Percentiles rank a stretch among this genome's conserved stretches.
Conservation (phyloP, 805 yeast genomes). For the Saccharomycodes ludwigii region DNA sequence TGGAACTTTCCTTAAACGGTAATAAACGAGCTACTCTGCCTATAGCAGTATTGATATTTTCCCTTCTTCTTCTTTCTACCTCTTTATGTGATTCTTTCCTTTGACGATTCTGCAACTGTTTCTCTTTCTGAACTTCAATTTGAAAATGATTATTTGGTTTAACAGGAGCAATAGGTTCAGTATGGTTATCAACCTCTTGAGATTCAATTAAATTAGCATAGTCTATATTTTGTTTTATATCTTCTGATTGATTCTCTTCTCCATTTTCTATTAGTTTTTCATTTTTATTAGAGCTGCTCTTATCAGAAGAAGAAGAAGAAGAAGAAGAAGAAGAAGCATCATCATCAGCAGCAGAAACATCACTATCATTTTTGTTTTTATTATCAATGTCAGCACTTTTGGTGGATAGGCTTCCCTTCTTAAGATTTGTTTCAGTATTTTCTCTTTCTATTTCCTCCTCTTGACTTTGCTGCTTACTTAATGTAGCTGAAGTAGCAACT, state of each 20-base stretch:
- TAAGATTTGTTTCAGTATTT: too few relatives aligned
- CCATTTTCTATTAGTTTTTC: too few relatives aligned
- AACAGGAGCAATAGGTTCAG: slow-evolving; percentile 9
- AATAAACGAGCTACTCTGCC: slow-evolving; percentile 63
- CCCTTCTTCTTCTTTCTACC: slow-evolving; percentile 88
- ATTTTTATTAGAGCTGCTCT: too few relatives aligned
- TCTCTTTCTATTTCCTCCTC: too few relatives aligned
- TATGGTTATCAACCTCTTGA: background rate
- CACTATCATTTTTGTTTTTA: slow-evolving; percentile 1
- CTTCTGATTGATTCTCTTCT: slow-evolving; percentile 8
- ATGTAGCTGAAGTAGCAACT: too few relatives aligned
- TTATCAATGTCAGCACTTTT: too few relatives aligned
- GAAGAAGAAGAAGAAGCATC: slow-evolving; percentile 15
- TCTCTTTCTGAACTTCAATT: slow-evolving; percentile 27
- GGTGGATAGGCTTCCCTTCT: too few relatives aligned
- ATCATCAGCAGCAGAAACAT: slow-evolving; percentile 1
- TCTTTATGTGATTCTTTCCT: slow-evolving; percentile 90
- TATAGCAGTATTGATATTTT: slow-evolving; percentile 79
- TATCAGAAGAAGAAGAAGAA: too few relatives aligned
- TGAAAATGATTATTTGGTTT: slow-evolving; percentile 66
- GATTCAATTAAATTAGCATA: too few relatives aligned
- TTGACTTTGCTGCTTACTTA: too few relatives aligned
- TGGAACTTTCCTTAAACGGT: slow-evolving; percentile 70
- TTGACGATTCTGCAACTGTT: slow-evolving; percentile 49
- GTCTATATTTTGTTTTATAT: too few relatives aligned